Percentiles rank a stretch among this genome's conserved stretches.
These are phyloP conservation scores for Morella rubra DNA, from an alignment of 306 rosid species.

Conservation along the genomic window DNA sequence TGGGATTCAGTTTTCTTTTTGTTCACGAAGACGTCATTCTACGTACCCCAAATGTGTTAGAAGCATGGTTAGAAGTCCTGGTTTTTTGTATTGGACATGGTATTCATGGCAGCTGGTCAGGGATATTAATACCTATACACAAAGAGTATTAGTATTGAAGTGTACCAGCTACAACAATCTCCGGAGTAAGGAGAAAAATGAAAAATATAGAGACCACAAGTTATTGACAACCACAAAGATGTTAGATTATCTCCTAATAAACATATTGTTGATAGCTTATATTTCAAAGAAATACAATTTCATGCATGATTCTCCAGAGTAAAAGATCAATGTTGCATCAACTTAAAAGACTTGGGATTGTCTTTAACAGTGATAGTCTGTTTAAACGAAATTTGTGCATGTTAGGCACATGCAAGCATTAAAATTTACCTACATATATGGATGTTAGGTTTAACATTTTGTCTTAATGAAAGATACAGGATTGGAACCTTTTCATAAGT, in stretches of 20 bases:
- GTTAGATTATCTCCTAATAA: no score
- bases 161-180: neutral
- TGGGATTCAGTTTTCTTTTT: neutral
- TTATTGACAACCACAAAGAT: neutral
- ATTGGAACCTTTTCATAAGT: neutral
- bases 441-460: no score
- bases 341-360: neutral
- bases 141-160: neutral
- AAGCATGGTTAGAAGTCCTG: neutral
- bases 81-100: neutral
- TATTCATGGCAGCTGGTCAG: neutral
- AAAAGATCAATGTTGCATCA: neutral
- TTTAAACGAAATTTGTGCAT: neutral
- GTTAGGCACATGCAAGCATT: neutral
- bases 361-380: neutral
- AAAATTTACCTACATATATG: no score
- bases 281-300: no score
- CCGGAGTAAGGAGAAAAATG: neutral
- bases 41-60: neutral
- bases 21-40: neutral
- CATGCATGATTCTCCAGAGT: neutral
- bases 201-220: neutral
- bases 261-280: no score
- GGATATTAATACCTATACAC: neutral
- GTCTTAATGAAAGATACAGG: neutral